Evolutionary conservation across 2,329 filamentous ascomycete genomes (phyloP).

Genomic region (Ophiostoma novo-ulmi): DNA sequence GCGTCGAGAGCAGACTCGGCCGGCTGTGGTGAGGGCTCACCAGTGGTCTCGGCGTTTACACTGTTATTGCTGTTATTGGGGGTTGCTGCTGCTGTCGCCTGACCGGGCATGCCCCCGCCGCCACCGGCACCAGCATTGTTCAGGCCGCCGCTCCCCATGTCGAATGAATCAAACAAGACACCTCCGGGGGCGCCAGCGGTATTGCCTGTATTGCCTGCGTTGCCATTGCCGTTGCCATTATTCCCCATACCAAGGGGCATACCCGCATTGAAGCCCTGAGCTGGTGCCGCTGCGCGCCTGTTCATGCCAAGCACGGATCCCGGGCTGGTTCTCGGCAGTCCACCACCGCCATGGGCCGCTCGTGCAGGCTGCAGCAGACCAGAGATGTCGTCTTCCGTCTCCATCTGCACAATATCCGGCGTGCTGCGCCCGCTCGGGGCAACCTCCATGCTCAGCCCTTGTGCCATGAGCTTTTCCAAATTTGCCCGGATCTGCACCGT

Average conservation of each 20-base stretch:
- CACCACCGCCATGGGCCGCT: neutral
- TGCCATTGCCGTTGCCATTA: neutral
- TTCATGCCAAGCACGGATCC: conserved; percentile 8
- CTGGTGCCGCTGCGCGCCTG: conserved; percentile 7
- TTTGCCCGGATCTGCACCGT: conserved; percentile 46
- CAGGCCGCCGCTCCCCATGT: conserved; percentile 1
- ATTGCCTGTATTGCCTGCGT: no score
- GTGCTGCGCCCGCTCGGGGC: conserved; percentile 31
- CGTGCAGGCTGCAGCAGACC: conserved; percentile 20
- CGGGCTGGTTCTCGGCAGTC: neutral
- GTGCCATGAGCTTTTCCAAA: conserved; percentile 47
- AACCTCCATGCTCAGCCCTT: conserved; percentile 37
- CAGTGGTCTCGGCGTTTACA: neutral
- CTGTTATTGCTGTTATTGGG: neutral
- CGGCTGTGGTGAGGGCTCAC: conserved; percentile 11
- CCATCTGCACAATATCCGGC: conserved; percentile 25
- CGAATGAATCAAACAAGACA: conserved; percentile 22
- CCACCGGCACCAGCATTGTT: neutral
- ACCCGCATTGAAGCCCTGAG: neutral
- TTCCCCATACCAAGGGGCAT: neutral
- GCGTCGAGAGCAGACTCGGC: conserved; percentile 30
- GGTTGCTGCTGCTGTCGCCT: neutral
- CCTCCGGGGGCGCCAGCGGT: neutral
- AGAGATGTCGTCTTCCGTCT: conserved; percentile 26
- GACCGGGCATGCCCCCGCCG: neutral